Base-by-base conservation (phyloP, 2,329 filamentous ascomycete species). In the Emydomyces testavorans region DNA sequence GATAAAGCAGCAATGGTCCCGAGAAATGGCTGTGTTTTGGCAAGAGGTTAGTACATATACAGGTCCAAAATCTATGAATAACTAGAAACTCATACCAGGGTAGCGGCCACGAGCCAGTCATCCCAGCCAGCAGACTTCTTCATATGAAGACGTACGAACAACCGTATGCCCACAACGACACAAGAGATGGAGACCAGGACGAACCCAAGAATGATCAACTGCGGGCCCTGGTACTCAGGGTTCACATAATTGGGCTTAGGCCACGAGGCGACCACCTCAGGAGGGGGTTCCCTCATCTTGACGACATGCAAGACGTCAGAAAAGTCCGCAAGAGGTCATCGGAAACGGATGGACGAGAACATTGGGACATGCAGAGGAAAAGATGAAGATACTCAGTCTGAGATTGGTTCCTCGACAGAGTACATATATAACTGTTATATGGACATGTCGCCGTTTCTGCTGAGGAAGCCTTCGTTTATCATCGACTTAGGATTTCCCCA, bases 231-330 rank as follows among this genome's bases (percentile, higher is more conserved):
- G 23, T 50, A 58, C 16, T 54, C 52, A 15, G 60, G 60, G 38
- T 63, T 46, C 37, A 58, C 51, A 53, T 57, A 62, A 45, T 63
- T 62, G n/a, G 60, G 60, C 43, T 53, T 52, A 2, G 60, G 60
- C 59, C 59, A 63, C 28, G 56, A 26, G 5, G 24, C 32, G n/a
- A 51, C 31, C 15, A 54, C 52, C 44, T 50, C 39, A 34, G 49
- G 52, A 32, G 54, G 54, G 13, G 54, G 52, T 20, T 42, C 40
- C 45, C 50, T 52, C 53, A 55, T 55, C n/a, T 20, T 50, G 37
- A 29, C 43, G 29, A 37, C 23, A 23, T 26, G 11, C 39, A 36
- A 31, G 40, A 20, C n/a, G 38, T n/a, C n/a, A n/a, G n/a, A n/a
- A n/a, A n/a, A n/a, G n/a, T n/a, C n/a, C n/a, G n/a, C n/a, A n/a